phyloP scores from a whole-genome alignment of 345 rosid species.

The Abelmoschus esculentus region DNA sequence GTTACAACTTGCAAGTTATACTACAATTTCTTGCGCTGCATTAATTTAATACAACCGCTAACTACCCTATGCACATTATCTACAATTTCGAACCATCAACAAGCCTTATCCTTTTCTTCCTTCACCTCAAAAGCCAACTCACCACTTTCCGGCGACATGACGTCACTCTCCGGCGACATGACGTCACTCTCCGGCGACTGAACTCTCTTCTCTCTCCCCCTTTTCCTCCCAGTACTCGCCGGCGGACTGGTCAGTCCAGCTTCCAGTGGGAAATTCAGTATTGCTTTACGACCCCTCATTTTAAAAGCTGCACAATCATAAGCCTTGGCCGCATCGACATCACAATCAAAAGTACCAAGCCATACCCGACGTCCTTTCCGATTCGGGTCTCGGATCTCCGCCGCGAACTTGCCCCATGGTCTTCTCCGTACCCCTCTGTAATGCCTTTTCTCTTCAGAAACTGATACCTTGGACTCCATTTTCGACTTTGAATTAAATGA shows the following conservation, averaged over 20 bases:
- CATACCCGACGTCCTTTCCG: slow-evolving; percentile 79
- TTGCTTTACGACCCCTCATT: slow-evolving; percentile 78
- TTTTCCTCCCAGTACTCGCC: slow-evolving; percentile 38
- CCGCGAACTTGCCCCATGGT: slow-evolving; percentile 95
- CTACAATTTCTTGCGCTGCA: not conserved
- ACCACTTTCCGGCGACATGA: not conserved
- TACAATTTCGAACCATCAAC: not conserved
- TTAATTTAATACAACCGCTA: not conserved
- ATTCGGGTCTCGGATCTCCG: slow-evolving; percentile 84
- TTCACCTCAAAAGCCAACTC: slow-evolving; percentile 1
- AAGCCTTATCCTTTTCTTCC: slow-evolving; percentile 4
- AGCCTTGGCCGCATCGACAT: slow-evolving; percentile 79
- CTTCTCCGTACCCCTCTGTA: slow-evolving; percentile 87
- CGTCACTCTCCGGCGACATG: slow-evolving; percentile 6
- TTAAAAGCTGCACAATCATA: slow-evolving; percentile 82
- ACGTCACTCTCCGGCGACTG: slow-evolving; percentile 12
- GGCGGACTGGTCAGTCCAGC: slow-evolving; percentile 57
- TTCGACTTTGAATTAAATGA: slow-evolving; percentile 9
- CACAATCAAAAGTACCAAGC: slow-evolving; percentile 64
- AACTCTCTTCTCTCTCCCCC: slow-evolving; percentile 29
- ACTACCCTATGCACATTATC: not conserved
- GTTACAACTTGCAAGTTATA: not conserved
- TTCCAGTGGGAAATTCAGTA: slow-evolving; percentile 77
- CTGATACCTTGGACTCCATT: not conserved
- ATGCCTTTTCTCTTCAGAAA: slow-evolving; percentile 32